Percentiles rank a stretch among this genome's conserved stretches.
phyloP scores from a whole-genome alignment of 495 filamentous ascomycete species.

The Lasiosphaeria miniovina region DNA sequence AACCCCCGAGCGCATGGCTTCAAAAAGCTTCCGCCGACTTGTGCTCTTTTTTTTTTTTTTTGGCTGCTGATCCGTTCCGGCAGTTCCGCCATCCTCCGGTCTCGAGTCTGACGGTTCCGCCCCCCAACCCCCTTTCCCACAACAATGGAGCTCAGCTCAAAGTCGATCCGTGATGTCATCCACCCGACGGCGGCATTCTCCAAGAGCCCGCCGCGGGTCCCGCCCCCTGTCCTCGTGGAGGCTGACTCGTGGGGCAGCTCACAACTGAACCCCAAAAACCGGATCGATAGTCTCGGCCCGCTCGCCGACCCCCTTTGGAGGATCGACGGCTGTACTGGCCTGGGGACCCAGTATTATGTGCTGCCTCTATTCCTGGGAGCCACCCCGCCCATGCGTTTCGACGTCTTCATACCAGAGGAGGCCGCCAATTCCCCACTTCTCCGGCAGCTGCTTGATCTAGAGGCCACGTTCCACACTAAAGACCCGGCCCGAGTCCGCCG shows the following conservation, averaged over 20 bases:
- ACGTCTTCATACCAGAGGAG: constrained; percentile 47
- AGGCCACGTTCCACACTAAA: constrained; percentile 47
- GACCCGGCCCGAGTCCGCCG: constrained; percentile 36
- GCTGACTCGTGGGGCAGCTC: constrained; percentile 34
- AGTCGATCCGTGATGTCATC: constrained; percentile 44
- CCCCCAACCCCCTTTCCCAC: background rate
- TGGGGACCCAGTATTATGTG: constrained; percentile 49
- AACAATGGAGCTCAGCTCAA: constrained; percentile 43
- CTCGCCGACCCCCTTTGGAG: constrained; percentile 41
- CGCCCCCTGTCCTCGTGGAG: background rate
- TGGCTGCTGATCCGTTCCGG: constrained; percentile 1
- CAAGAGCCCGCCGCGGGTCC: constrained; percentile 2
- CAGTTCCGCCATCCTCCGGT: background rate
- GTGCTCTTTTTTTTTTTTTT: too few relatives aligned
- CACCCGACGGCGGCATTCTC: constrained; percentile 49
- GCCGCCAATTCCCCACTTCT: constrained; percentile 27
- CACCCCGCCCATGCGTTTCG: constrained; percentile 45
- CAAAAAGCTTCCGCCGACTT: too few relatives aligned
- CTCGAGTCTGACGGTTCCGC: constrained; percentile 1
- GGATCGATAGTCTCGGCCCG: constrained; percentile 47
- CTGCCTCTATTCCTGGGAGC: constrained; percentile 40
- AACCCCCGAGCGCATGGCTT: too few relatives aligned
- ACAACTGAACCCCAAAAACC: constrained; percentile 49
- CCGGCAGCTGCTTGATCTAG: constrained; percentile 42
- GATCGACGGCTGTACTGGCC: constrained; percentile 47